Conservation (phyloP, 2,329 filamentous ascomycete species). For the Aspergillus persii region DNA sequence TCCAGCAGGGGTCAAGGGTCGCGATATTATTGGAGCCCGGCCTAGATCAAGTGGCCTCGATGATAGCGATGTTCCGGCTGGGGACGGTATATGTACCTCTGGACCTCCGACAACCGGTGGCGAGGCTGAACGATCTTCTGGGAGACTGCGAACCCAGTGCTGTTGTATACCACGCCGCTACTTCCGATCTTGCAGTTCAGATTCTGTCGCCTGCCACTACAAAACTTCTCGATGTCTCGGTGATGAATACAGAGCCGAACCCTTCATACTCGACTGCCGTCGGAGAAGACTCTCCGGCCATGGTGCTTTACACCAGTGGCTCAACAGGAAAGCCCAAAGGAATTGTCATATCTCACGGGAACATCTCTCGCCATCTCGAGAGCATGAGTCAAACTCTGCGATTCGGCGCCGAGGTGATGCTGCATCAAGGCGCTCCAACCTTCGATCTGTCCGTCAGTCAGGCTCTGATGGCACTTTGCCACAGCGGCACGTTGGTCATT, state of each 20-base stretch:
- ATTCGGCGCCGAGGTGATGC: neutral
- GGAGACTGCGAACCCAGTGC: neutral
- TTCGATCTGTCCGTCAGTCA: neutral
- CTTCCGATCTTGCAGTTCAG: too few species aligned
- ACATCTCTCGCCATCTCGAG: neutral
- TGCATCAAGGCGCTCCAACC: neutral
- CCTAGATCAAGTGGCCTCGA: neutral
- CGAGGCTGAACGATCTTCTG: neutral
- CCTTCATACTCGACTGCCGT: neutral
- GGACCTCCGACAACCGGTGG: neutral
- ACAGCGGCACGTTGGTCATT: neutral
- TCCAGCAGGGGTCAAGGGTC: neutral
- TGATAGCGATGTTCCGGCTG: neutral
- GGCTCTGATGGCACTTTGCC: neutral
- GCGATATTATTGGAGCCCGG: neutral
- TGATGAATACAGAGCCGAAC: neutral
- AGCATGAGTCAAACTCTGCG: neutral
- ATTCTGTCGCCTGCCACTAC: neutral
- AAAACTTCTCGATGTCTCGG: neutral
- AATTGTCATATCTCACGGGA: neutral
- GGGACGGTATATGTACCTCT: neutral
- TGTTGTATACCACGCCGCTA: neutral
- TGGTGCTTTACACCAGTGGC: neutral
- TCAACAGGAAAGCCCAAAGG: neutral
- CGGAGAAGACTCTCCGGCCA: neutral